Conservation (phyloP, 2,329 filamentous ascomycete species). For the Parastagonospora nodorum region DNA sequence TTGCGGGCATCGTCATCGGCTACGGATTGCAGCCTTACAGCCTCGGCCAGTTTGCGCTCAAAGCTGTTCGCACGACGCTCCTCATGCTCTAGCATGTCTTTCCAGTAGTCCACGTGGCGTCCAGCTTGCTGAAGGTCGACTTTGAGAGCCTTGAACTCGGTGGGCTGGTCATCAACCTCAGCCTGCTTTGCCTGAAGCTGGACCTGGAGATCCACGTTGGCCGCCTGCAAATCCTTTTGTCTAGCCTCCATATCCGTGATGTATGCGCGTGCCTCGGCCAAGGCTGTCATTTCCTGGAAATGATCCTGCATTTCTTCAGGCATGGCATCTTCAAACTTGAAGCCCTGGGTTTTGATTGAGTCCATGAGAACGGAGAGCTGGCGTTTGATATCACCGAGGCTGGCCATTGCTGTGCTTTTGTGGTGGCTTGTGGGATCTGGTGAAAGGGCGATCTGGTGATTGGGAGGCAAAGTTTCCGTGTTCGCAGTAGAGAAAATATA, state of each 20-base stretch:
- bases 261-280: slow-evolving; percentile 19
- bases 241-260: slow-evolving; percentile 20
- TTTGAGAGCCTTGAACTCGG: slow-evolving; percentile 14
- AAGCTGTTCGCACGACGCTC: slow-evolving; percentile 16
- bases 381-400: slow-evolving; percentile 16
- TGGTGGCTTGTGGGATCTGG: neutral
- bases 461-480: neutral
- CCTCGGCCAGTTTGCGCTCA: slow-evolving; percentile 9
- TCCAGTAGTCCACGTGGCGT: slow-evolving; percentile 14
- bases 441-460: too few species aligned
- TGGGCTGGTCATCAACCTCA: slow-evolving; percentile 18
- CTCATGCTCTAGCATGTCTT: slow-evolving; percentile 10
- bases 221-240: slow-evolving; percentile 10
- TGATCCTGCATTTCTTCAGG: slow-evolving; percentile 14
- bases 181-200: slow-evolving; percentile 18
- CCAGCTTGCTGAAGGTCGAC: slow-evolving; percentile 24
- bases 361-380: slow-evolving; percentile 17
- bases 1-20: slow-evolving; percentile 5
- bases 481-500: neutral
- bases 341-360: slow-evolving; percentile 14
- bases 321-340: slow-evolving; percentile 19
- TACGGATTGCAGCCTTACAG: slow-evolving; percentile 3
- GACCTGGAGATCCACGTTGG: slow-evolving; percentile 8
- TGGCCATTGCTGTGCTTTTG: slow-evolving; percentile 9
- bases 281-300: slow-evolving; percentile 11